phyloP scores from a whole-genome alignment of 1,284 basidiomycete genomes.

The Ustilago lituana region DNA sequence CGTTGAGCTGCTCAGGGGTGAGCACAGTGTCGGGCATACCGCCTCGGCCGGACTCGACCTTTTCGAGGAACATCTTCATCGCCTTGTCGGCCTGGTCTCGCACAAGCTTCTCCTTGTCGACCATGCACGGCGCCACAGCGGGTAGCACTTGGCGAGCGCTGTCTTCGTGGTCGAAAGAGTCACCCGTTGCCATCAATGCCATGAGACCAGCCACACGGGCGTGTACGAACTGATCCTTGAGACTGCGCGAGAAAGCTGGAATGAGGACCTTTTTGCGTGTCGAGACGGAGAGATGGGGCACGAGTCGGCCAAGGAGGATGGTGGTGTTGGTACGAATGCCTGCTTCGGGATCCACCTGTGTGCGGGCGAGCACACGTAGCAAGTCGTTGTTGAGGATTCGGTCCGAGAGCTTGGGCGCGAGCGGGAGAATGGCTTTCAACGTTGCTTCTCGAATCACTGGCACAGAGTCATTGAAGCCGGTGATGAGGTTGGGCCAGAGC shows the following conservation, averaged over 20 bases:
- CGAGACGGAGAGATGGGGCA: slow-evolving; percentile 82
- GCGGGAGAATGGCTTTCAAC: slow-evolving; percentile 82
- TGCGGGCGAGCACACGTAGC: slow-evolving; percentile 87
- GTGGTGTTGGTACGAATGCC: slow-evolving; percentile 98
- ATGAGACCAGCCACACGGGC: slow-evolving; percentile 92
- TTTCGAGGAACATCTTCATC: slow-evolving; percentile 56
- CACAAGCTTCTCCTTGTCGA: slow-evolving; percentile 62
- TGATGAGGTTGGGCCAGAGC: slow-evolving; percentile 93
- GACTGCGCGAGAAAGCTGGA: slow-evolving; percentile 87
- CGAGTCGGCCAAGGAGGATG: slow-evolving; percentile 90
- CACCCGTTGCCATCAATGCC: slow-evolving; percentile 94
- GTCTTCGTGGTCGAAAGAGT: slow-evolving; percentile 75
- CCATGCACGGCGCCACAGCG: slow-evolving; percentile 57
- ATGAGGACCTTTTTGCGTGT: slow-evolving; percentile 95
- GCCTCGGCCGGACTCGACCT: slow-evolving; percentile 40
- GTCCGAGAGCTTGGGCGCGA: slow-evolving; percentile 83
- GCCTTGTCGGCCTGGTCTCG: slow-evolving; percentile 60
- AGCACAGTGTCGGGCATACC: slow-evolving; percentile 54
- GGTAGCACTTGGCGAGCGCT: slow-evolving; percentile 57
- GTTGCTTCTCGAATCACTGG: slow-evolving; percentile 93
- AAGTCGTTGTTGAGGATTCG: slow-evolving; percentile 96
- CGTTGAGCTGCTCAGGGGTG: slow-evolving; percentile 37
- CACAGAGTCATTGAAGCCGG: slow-evolving; percentile 93
- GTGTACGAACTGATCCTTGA: slow-evolving; percentile 92
- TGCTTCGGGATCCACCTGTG: slow-evolving; percentile 89